Conservation (phyloP, 148 eudicot genomes). For the Heliamphora exappendiculata region DNA sequence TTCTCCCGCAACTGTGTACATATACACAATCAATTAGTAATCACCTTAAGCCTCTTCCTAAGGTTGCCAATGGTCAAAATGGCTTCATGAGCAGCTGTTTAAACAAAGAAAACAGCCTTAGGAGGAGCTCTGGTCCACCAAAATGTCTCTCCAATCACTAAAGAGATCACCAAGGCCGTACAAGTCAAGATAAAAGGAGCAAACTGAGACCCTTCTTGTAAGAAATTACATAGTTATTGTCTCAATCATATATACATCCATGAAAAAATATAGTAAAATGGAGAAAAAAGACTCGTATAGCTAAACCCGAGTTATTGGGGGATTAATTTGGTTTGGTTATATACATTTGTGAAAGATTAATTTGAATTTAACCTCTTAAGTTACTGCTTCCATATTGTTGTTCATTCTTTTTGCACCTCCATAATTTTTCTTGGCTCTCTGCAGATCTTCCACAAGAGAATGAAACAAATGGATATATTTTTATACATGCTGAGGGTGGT, state of each 20-base stretch:
- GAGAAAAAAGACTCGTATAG: too few relatives aligned
- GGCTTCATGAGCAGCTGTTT: neutral
- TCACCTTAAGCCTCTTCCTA: neutral
- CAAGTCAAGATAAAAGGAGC: neutral
- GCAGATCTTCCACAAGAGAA: slow-evolving; percentile 83
- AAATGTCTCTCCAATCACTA: neutral
- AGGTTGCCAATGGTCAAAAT: neutral
- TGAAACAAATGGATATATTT: slow-evolving; percentile 92
- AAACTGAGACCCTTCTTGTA: neutral
- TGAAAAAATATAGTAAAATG: too few relatives aligned
- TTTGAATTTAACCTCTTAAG: neutral
- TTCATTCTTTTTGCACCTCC: neutral
- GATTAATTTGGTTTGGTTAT: neutral
- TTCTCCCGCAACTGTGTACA: neutral
- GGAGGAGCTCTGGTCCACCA: neutral
- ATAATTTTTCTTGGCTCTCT: slow-evolving; percentile 14
- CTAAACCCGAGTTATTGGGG: too few relatives aligned
- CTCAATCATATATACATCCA: neutral
- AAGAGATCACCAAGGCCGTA: neutral
- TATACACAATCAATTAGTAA: neutral
- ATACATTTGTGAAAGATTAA: neutral
- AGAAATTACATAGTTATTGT: neutral
- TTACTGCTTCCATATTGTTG: neutral
- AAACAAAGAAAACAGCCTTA: neutral
- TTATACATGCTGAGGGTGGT: slow-evolving; percentile 99